Evolutionary conservation across 192 early-diverging fungal genomes (phyloP).

Genomic region (Physocladia obscura): DNA sequence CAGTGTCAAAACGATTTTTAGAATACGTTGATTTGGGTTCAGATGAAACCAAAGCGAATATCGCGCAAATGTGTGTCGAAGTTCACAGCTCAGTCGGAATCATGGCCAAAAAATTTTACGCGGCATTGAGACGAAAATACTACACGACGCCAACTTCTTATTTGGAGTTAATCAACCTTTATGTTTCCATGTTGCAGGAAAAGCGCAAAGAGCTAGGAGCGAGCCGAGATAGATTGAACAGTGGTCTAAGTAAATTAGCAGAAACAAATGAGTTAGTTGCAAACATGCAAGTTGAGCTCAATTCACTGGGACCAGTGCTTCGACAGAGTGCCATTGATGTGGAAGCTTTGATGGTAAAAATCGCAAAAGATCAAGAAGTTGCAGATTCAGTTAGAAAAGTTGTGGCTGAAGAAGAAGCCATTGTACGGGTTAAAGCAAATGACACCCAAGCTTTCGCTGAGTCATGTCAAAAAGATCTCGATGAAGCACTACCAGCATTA

Average conservation of each 20-base stretch:
- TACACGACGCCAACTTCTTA: slow-evolving; percentile 64
- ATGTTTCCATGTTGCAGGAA: slow-evolving; percentile 58
- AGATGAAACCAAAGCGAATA: slow-evolving; percentile 53
- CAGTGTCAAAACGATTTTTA: slow-evolving; percentile 55
- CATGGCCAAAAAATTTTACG: slow-evolving; percentile 50
- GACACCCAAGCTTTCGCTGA: slow-evolving; percentile 57
- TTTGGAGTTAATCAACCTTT: slow-evolving; percentile 61
- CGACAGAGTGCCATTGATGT: slow-evolving; percentile 52
- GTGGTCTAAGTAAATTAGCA: slow-evolving; percentile 55
- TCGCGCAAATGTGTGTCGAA: slow-evolving; percentile 60
- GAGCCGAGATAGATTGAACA: slow-evolving; percentile 47
- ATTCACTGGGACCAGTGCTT: slow-evolving; percentile 51
- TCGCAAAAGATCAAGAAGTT: slow-evolving; percentile 64
- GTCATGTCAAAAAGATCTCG: slow-evolving; percentile 59
- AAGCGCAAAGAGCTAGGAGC: slow-evolving; percentile 56
- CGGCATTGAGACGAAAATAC: slow-evolving; percentile 54
- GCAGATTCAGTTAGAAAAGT: slow-evolving; percentile 59
- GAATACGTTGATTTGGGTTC: slow-evolving; percentile 60
- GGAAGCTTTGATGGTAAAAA: slow-evolving; percentile 60
- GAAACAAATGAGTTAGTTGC: slow-evolving; percentile 64
- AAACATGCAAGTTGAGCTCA: slow-evolving; percentile 62
- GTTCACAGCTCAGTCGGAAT: slow-evolving; percentile 56
- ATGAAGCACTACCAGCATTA: slow-evolving; percentile 59
- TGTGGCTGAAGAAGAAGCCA: slow-evolving; percentile 59
- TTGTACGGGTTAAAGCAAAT: slow-evolving; percentile 54